Conservation (phyloP, 164 flowering plant genomes). For the Pachysandra terminalis region DNA sequence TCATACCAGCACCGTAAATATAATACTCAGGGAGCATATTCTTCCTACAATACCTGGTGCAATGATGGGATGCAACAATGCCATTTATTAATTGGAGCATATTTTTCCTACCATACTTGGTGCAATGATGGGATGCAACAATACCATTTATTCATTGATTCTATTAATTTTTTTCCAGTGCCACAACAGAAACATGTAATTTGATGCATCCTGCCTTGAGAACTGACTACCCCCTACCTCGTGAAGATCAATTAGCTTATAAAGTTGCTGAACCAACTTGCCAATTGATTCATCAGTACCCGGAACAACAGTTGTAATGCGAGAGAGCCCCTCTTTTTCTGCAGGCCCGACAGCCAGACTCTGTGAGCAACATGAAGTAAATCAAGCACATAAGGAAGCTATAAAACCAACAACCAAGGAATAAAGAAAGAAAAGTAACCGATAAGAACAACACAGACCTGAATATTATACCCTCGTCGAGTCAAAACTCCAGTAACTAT, state of each 20-base stretch:
- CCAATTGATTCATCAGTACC: conserved; percentile 89
- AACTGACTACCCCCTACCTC: conserved; percentile 50
- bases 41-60: neutral
- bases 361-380: conserved; percentile 31
- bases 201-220: neutral
- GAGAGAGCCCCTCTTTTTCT: conserved; percentile 81
- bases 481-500: conserved; percentile 85
- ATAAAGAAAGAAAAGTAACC: conserved; percentile 1
- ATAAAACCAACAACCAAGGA: neutral
- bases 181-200: neutral
- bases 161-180: neutral
- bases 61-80: neutral
- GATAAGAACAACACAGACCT: conserved; percentile 39
- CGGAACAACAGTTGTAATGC: conserved; percentile 96
- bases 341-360: conserved; percentile 97
- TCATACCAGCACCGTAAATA: neutral
- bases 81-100: neutral
- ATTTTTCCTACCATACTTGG: neutral
- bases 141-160: neutral
- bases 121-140: neutral
- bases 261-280: conserved; percentile 86
- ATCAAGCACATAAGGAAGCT: conserved; percentile 2
- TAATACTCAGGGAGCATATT: neutral
- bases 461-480: conserved; percentile 93
- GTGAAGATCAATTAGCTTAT: conserved; percentile 77